phyloP scores from a whole-genome alignment of 257 asterid genomes.

The Parsonsia alboflavescens region DNA sequence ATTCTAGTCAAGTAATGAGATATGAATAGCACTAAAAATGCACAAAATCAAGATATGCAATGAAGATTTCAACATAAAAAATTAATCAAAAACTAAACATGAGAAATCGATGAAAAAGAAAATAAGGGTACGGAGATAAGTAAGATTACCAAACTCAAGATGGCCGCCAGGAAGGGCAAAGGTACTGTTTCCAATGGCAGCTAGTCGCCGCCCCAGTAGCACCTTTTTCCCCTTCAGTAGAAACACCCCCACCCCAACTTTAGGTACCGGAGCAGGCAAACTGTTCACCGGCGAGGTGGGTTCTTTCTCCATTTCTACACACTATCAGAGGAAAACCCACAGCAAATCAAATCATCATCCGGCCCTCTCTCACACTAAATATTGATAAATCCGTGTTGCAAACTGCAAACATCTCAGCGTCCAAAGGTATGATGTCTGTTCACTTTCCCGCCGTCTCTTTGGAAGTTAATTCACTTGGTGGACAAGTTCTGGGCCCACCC shows the following conservation, averaged over 20 bases:
- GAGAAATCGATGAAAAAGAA: not conserved
- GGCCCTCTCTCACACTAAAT: not conserved
- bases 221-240: constrained; percentile 41
- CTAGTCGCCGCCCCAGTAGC: constrained; percentile 55
- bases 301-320: constrained; percentile 2
- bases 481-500: not conserved
- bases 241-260: constrained; percentile 57
- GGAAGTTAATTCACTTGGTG: not conserved
- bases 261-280: constrained; percentile 20
- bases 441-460: not conserved
- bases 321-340: not conserved
- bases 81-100: not conserved
- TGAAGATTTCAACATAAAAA: not conserved
- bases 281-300: not conserved
- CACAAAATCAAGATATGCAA: not conserved
- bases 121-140: not conserved
- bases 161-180: constrained; percentile 72
- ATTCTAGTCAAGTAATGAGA: no score
- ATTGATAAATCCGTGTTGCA: not conserved
- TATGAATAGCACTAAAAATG: not conserved
- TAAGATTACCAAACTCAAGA: constrained; percentile 56
- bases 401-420: not conserved
- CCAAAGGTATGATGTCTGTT: not conserved
- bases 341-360: not conserved
- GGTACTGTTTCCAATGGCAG: constrained; percentile 46